Base-by-base conservation (phyloP, 768 basidiomycete species). In the Lanmaoa pseudosensibilis region DNA sequence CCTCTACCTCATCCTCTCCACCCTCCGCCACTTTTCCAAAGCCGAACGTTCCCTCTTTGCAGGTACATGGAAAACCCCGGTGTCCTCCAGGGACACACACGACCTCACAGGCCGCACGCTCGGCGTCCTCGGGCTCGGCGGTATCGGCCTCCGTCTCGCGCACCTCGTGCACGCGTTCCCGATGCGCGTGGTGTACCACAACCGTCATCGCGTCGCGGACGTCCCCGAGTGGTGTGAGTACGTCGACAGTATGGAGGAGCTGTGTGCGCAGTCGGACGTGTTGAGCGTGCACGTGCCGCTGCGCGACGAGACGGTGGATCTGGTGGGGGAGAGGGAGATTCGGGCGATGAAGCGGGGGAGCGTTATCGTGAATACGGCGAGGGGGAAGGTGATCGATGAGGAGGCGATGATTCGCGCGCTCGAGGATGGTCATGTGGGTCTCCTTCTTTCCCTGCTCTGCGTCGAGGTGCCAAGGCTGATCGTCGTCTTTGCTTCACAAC, bases 351-450 rank as follows among this genome's bases (percentile, higher is more conserved):
- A 90, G 75, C 83, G 80, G 43, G 89, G 90, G 5, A 80, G 84
- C 3, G 80, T 92, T 51, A 81, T 95, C 65, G 81, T 94, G 58
- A 94, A 94, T 71, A 94, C 92, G 3, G 92, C 93, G 21, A 76
- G 94, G n/a, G 94, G 94, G 12, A 94, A 89, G 66, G 84, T 96
- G 25, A 80, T 97, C 34, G 90, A 96, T 59, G 92, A 96, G 72
- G 84, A 82, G 7, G 94, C 92, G 5, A 77, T 98, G 77, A 89
- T 96, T 58, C 80, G 80, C 30, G 93, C 93, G 23, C 72, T 98
- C 50, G 86, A 92, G 66, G 87, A 88, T 62, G 92, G 92, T 12
- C 92, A 96, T 72, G 92, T 94, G 68, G 67, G 91, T 77, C 36
- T 13, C 34, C 15, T 13, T 1, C 13, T 37, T 6, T 37, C 12